Evolutionary conservation across 768 basidiomycete genomes (phyloP).

Genomic region (Rhodosporidiobolus odoratus): DNA sequence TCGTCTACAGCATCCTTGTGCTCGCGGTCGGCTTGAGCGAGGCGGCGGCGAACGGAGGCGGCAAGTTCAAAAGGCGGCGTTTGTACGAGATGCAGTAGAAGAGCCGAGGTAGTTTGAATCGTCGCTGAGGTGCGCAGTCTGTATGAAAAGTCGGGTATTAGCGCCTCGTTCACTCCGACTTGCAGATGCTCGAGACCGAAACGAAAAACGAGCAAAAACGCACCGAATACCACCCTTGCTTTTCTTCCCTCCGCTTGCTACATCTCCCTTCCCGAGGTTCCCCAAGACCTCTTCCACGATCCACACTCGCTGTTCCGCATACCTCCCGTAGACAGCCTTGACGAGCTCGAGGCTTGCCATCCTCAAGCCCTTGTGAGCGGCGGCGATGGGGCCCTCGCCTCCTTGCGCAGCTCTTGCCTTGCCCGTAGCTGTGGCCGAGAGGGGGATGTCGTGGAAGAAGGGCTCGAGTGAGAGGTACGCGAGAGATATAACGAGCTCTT

Average conservation of each 20-base stretch:
- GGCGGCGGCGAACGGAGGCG: constrained; percentile 23
- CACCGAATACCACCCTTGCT: constrained; percentile 76
- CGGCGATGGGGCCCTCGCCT: constrained; percentile 51
- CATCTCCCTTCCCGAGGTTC: constrained; percentile 58
- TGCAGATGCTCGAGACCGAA: not conserved
- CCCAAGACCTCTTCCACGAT: constrained; percentile 95
- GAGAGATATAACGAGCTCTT: constrained; percentile 81
- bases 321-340: constrained; percentile 82
- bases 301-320: constrained; percentile 87
- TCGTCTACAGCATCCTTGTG: constrained; percentile 45
- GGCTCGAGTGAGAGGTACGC: constrained; percentile 92
- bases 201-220: constrained; percentile 39
- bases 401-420: constrained; percentile 58
- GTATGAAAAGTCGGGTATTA: too few relatives aligned
- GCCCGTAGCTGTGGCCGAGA: constrained; percentile 37
- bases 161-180: not conserved
- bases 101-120: constrained; percentile 86
- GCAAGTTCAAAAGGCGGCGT: constrained; percentile 86
- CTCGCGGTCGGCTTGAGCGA: constrained; percentile 47
- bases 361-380: constrained; percentile 73
- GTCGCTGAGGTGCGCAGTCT: constrained; percentile 85
- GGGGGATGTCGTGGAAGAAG: constrained; percentile 74
- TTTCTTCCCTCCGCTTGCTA: constrained; percentile 68
- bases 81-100: constrained; percentile 92
- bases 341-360: constrained; percentile 77